Conservation (phyloP, 495 filamentous ascomycete genomes). For the Xanthoparmelia taractica region DNA sequence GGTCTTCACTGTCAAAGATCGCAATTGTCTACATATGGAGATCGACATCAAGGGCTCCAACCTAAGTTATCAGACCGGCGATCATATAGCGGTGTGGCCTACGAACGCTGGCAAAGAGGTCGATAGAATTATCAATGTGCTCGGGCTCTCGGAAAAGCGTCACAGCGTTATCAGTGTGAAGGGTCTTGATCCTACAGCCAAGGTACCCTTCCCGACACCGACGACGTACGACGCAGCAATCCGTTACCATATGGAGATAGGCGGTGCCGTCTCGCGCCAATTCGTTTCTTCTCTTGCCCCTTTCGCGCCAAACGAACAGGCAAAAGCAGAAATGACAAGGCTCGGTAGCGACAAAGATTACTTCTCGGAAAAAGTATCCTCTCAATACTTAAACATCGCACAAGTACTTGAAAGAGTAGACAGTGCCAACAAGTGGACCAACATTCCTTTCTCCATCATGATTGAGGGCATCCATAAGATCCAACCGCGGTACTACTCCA, state of each 20-base stretch:
- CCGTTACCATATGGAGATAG: slow-evolving; percentile 96
- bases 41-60: slow-evolving; percentile 83
- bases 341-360: slow-evolving; percentile 92
- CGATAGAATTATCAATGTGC: slow-evolving; percentile 75
- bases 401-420: slow-evolving; percentile 73
- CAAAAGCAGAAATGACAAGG: slow-evolving; percentile 79
- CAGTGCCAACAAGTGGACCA: slow-evolving; percentile 62
- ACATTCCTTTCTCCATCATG: slow-evolving; percentile 86
- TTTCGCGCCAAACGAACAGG: slow-evolving; percentile 78
- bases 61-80: slow-evolving; percentile 87
- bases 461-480: slow-evolving; percentile 93
- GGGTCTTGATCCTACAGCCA: slow-evolving; percentile 88
- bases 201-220: slow-evolving; percentile 94
- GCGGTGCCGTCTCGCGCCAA: slow-evolving; percentile 91
- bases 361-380: slow-evolving; percentile 80
- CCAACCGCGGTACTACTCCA: slow-evolving; percentile 97
- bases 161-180: slow-evolving; percentile 84
- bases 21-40: slow-evolving; percentile 97
- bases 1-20: slow-evolving; percentile 81
- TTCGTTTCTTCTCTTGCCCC: slow-evolving; percentile 79
- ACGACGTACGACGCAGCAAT: slow-evolving; percentile 92
- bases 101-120: slow-evolving; percentile 92
- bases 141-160: slow-evolving; percentile 67
- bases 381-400: slow-evolving; percentile 81
- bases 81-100: slow-evolving; percentile 96